These are phyloP conservation scores for Russula sp. DNA, from an alignment of 768 basidiomycete species.

Conservation along the genomic window DNA sequence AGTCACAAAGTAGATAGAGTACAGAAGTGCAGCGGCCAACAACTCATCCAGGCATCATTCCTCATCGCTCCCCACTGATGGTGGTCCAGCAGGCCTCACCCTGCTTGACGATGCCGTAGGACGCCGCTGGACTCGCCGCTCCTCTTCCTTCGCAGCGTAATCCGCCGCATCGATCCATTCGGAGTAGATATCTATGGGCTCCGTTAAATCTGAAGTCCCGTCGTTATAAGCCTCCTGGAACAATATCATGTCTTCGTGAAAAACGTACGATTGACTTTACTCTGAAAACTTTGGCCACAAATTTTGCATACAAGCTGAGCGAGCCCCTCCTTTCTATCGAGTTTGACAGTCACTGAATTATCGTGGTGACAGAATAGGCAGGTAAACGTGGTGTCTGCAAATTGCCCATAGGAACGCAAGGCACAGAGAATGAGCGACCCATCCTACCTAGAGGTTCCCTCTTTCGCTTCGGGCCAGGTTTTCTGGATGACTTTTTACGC, in stretches of 20 bases:
- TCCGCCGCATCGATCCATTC: constrained; percentile 90
- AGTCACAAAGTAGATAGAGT: neutral
- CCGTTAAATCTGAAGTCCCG: constrained; percentile 59
- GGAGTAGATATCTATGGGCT: constrained; percentile 84
- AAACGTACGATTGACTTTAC: constrained; percentile 74
- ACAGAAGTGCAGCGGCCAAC: neutral
- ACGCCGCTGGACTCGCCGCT: constrained; percentile 37
- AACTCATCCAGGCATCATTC: constrained; percentile 31
- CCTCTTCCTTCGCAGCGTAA: constrained; percentile 63
- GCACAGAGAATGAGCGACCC: neutral
- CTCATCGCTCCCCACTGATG: constrained; percentile 39
- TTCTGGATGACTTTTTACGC: constrained; percentile 83
- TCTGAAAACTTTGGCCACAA: constrained; percentile 82
- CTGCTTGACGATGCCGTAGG: constrained; percentile 49
- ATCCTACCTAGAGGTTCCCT: constrained; percentile 66
- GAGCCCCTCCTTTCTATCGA: constrained; percentile 80
- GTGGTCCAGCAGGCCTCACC: constrained; percentile 29
- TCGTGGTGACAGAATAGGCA: constrained; percentile 89
- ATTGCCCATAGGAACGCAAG: neutral
- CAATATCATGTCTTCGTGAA: neutral
- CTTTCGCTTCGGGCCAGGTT: constrained; percentile 59
- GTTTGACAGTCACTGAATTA: constrained; percentile 76
- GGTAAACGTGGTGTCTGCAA: constrained; percentile 71
- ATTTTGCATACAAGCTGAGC: constrained; percentile 76
- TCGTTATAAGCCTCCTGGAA: constrained; percentile 19